These are phyloP conservation scores for Ceratobasidium sp. DNA, from an alignment of 1,284 basidiomycete species.

Conservation along the genomic window DNA sequence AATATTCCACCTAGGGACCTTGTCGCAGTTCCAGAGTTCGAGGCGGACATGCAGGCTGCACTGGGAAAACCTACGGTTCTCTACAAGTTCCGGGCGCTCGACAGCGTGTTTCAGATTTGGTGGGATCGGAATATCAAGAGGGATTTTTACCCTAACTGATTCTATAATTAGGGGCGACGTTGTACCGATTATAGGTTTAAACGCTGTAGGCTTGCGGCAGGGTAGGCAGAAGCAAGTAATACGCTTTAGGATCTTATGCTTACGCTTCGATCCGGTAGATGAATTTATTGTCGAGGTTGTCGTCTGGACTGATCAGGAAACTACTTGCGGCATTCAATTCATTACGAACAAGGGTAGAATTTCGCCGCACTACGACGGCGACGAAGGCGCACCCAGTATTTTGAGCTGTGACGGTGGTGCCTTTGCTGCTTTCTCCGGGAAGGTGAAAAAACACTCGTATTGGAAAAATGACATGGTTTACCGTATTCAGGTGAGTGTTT, in stretches of 20 bases:
- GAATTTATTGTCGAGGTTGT: conserved; percentile 21
- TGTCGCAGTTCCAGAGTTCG: not conserved
- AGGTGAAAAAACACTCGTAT: conserved; percentile 5
- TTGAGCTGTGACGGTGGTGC: not conserved
- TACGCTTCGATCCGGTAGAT: not conserved
- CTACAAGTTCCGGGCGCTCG: conserved; percentile 16
- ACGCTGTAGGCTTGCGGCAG: too few species aligned
- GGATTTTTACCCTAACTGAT: too few species aligned
- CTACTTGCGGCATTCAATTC: conserved; percentile 11
- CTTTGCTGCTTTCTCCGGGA: conserved; percentile 16
- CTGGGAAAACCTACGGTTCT: not conserved
- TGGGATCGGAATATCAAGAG: not conserved
- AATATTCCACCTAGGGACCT: conserved; percentile 19
- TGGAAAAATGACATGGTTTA: not conserved
- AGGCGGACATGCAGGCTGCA: conserved; percentile 3
- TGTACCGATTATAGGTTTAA: conserved; percentile 23
- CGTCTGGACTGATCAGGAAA: not conserved
- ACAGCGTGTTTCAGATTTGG: conserved; percentile 12
- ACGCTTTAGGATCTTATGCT: not conserved
- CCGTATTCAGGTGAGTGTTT: conserved; percentile 3
- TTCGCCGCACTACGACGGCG: conserved; percentile 4
- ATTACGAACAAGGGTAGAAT: not conserved
- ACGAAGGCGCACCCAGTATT: conserved; percentile 1
- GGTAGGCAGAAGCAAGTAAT: not conserved
- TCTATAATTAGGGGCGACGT: conserved; percentile 44